Evolutionary conservation across 2,329 filamentous ascomycete species (phyloP), one percentile per base, ranked within the genome.

Genomic region (Malbranchea zuffiana): DNA sequence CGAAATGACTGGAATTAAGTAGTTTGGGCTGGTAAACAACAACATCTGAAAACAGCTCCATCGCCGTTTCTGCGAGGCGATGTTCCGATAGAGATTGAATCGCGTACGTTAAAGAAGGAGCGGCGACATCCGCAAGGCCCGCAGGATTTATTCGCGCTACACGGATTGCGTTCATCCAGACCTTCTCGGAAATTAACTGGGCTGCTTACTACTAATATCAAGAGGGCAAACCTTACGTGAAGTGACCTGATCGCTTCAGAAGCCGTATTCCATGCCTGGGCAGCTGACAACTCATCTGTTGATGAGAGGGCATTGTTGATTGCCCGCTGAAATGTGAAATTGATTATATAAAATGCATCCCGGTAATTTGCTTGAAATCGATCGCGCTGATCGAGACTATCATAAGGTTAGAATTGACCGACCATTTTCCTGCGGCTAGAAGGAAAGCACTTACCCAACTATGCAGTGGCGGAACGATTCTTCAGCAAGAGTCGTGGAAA

Each of bases 401-500:
- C 7, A 12, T n/a, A 6, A 21, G n/a, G 31, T 43, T 19, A 43
- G 36, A 29, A 37, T 5, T 12, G 3, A 34, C 2, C 10, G 23
- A 8, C 21, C 5, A 2, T 23, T 10, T 5, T 13, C 3, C 15
- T 31, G 12, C 3, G 16, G 4, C 4, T 7, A 32, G 5, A 13
- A 2, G 11, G 12, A 17, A 12, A 15, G 11, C 5, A 39, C 42
- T 30, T 29, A 47, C 43, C 35, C 37, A n/a, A 16, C 30, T 10
- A 29, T 23, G 16, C 31, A 5, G 30, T 47, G 33, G 12, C 43
- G 43, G 2, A 50, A 45, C n/a, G 56, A 52, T 34, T 62, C 62
- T 44, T 66, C 62, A 3, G 57, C 60, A 10, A 65, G 44, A 5
- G 56, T 57, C 18, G 56, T 55, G 12, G 57, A 60, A 28, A 63